Evolutionary conservation across 2,329 filamentous ascomycete species (phyloP).

Genomic region (Fusarium robinianum): DNA sequence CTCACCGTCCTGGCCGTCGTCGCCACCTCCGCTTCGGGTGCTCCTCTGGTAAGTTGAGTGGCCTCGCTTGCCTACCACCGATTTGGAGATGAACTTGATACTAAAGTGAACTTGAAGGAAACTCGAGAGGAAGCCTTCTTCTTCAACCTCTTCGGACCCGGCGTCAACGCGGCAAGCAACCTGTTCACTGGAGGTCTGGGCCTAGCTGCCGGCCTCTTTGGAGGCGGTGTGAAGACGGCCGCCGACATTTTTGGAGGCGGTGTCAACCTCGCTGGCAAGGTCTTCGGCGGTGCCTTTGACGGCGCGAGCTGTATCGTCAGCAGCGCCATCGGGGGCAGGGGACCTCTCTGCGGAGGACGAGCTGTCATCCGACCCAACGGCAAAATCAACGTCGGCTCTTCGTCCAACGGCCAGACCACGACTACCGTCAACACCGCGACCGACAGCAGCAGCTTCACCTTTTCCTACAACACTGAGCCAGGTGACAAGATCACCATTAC

Average conservation of each 20-base stretch:
- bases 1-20: slow-evolving; percentile 1
- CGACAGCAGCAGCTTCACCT: slow-evolving; percentile 4
- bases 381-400: neutral
- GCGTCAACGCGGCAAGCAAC: too few species aligned
- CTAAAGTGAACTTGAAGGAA: neutral
- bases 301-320: neutral
- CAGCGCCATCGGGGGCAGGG: neutral
- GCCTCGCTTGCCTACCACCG: neutral
- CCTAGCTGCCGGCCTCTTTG: too few species aligned
- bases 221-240: too few species aligned
- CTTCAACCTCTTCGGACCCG: neutral
- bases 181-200: too few species aligned
- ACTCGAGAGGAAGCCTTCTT: neutral
- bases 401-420: too few species aligned
- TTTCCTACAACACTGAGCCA: neutral
- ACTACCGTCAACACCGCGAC: neutral
- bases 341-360: neutral
- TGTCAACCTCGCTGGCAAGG: neutral
- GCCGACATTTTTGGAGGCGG: too few species aligned
- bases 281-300: slow-evolving; percentile 1
- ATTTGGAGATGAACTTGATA: too few species aligned
- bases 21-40: slow-evolving; percentile 2
- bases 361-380: neutral
- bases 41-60: slow-evolving; percentile 2
- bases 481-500: slow-evolving; percentile 1